Percentiles rank a stretch among this genome's conserved stretches.
phyloP scores from a whole-genome alignment of 768 basidiomycete species.

The Exidia glandulosa region DNA sequence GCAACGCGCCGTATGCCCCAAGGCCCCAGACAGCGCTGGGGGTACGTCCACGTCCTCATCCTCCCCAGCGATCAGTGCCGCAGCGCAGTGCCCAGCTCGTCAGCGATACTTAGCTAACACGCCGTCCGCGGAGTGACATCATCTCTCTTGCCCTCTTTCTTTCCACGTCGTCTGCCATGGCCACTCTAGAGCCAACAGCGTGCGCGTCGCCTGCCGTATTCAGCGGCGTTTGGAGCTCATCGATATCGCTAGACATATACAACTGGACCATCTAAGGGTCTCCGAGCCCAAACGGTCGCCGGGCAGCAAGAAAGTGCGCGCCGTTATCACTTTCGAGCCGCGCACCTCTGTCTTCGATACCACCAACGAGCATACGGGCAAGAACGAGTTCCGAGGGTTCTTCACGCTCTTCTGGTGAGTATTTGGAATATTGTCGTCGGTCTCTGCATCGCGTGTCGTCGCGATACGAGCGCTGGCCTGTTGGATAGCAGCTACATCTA shows the following conservation, averaged over 20 bases:
- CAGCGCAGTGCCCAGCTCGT: too few species aligned
- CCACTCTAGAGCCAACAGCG: too few species aligned
- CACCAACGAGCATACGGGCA: conserved; percentile 55
- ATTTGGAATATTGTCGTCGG: too few species aligned
- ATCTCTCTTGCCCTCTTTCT: neutral
- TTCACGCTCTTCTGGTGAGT: conserved; percentile 78
- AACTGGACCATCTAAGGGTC: conserved; percentile 52
- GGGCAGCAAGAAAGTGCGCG: conserved; percentile 65
- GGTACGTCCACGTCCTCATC: too few species aligned
- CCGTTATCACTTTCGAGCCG: conserved; percentile 77
- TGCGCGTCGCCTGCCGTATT: too few species aligned
- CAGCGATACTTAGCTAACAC: neutral
- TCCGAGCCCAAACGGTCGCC: conserved; percentile 68
- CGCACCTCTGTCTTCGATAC: conserved; percentile 80
- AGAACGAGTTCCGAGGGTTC: conserved; percentile 91
- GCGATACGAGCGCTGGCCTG: too few species aligned
- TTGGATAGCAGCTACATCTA: too few species aligned
- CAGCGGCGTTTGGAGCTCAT: too few species aligned
- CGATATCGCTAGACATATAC: neutral
- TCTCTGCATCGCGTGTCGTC: too few species aligned
- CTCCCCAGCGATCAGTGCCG: too few species aligned
- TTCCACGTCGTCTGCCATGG: neutral
- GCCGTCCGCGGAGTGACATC: neutral
- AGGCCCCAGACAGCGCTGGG: too few species aligned
- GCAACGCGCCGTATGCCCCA: too few species aligned